Percentiles rank a stretch among this genome's conserved stretches.
Conservation (phyloP, 345 rosid genomes). For the Dipteronia dyeriana region DNA sequence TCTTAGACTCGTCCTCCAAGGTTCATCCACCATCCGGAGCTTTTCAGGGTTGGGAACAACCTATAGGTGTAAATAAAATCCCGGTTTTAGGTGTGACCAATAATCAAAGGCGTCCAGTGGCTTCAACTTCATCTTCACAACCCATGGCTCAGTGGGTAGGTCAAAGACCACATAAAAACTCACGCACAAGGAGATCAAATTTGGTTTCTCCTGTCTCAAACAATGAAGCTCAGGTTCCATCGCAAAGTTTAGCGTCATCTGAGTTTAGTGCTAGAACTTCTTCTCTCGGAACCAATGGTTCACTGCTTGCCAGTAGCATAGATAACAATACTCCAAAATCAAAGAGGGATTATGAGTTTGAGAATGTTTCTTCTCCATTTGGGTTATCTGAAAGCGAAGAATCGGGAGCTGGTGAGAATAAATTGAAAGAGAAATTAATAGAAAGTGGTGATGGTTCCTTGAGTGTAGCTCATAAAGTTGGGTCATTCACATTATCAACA, state of each 20-base stretch:
- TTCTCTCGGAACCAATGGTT: conserved; percentile 49
- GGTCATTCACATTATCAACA: conserved; percentile 44
- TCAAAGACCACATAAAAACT: conserved; percentile 86
- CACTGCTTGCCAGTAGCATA: conserved; percentile 39
- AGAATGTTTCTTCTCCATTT: conserved; percentile 63
- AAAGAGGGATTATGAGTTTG: conserved; percentile 58
- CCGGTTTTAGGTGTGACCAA: conserved; percentile 38
- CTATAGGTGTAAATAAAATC: conserved; percentile 45
- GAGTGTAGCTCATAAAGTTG: conserved; percentile 52
- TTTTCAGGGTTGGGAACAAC: conserved; percentile 59
- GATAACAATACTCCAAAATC: conserved; percentile 50
- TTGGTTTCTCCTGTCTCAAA: conserved; percentile 64
- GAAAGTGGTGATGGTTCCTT: conserved; percentile 51
- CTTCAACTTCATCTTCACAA: conserved; percentile 66
- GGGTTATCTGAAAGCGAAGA: conserved; percentile 86
- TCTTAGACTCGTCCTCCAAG: conserved; percentile 68
- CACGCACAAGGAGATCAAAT: conserved; percentile 84
- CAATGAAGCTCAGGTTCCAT: conserved; percentile 55
- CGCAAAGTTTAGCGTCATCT: conserved; percentile 57
- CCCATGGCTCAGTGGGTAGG: conserved; percentile 93
- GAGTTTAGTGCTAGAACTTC: conserved; percentile 61
- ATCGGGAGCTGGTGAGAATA: conserved; percentile 77
- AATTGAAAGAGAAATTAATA: conserved; percentile 57
- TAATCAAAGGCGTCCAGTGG: conserved; percentile 40
- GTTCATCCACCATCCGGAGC: conserved; percentile 53